Conservation (phyloP, 2,329 filamentous ascomycete genomes). For the Trichophyton rubrum region DNA sequence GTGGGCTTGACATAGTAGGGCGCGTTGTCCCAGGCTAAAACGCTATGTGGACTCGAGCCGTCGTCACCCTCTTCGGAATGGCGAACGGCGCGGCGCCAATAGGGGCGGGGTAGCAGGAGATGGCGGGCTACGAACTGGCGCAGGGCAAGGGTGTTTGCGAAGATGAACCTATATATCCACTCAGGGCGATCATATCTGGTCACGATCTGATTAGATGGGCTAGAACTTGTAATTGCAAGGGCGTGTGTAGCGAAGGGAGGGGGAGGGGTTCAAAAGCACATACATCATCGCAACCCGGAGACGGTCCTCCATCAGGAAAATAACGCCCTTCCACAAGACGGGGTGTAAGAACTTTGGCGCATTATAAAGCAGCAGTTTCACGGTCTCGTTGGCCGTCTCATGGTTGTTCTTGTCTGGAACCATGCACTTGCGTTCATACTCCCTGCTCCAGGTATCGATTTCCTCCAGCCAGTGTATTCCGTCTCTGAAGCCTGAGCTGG, state of each 20-base stretch:
- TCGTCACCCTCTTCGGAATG: slow-evolving; percentile 41
- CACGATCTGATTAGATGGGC: background rate
- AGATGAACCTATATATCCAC: slow-evolving; percentile 22
- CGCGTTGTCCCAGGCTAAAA: slow-evolving; percentile 44
- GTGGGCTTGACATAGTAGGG: slow-evolving; percentile 54
- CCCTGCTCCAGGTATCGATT: slow-evolving; percentile 37
- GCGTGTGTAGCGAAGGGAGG: background rate
- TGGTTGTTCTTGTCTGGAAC: slow-evolving; percentile 40
- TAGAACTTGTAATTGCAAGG: background rate
- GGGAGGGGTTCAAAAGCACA: slow-evolving; percentile 16
- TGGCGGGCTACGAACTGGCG: slow-evolving; percentile 48
- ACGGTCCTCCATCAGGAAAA: slow-evolving; percentile 51
- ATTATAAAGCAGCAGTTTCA: slow-evolving; percentile 48
- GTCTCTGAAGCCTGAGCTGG: slow-evolving; percentile 33
- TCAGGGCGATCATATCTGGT: slow-evolving; percentile 32
- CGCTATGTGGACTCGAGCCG: slow-evolving; percentile 42
- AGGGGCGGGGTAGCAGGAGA: slow-evolving; percentile 47
- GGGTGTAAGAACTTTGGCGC: slow-evolving; percentile 37
- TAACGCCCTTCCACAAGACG: slow-evolving; percentile 40
- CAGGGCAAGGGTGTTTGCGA: slow-evolving; percentile 38
- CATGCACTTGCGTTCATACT: slow-evolving; percentile 51
- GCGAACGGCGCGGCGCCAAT: slow-evolving; percentile 23
- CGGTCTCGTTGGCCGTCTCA: slow-evolving; percentile 46
- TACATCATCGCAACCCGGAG: slow-evolving; percentile 54
- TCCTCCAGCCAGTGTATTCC: slow-evolving; percentile 44